Evolutionary conservation across 2,329 filamentous ascomycete species (phyloP).

Genomic region (Chlorencoelia australis): DNA sequence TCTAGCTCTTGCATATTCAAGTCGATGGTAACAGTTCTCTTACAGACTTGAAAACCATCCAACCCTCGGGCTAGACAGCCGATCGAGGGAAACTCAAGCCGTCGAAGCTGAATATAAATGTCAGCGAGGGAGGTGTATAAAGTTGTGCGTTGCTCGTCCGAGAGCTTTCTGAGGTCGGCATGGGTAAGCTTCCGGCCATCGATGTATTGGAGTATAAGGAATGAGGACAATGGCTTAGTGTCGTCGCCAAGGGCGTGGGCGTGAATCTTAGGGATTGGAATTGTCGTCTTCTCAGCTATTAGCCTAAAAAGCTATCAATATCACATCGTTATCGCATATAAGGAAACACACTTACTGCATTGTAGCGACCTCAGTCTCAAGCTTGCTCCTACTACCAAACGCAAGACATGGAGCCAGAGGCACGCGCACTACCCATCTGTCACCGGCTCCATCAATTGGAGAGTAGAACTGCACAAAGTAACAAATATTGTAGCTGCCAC

Average conservation of each 20-base stretch:
- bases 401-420: conserved; percentile 16
- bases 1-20: conserved; percentile 23
- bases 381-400: conserved; percentile 11
- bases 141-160: conserved; percentile 10
- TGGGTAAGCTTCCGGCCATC: conserved; percentile 13
- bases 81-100: conserved; percentile 15
- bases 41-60: conserved; percentile 9
- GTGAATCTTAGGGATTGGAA: conserved; percentile 17
- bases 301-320: conserved; percentile 7
- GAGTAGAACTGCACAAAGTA: conserved; percentile 18
- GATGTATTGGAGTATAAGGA: conserved; percentile 19
- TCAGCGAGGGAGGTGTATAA: conserved; percentile 15
- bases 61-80: conserved; percentile 7
- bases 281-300: conserved; percentile 12
- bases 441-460: conserved; percentile 4
- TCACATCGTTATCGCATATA: conserved; percentile 4
- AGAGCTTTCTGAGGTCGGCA: conserved; percentile 8
- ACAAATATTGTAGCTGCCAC: conserved; percentile 21
- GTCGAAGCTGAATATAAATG: conserved; percentile 16
- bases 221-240: conserved; percentile 14
- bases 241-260: conserved; percentile 13
- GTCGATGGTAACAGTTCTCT: conserved; percentile 10
- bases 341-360: conserved; percentile 13
- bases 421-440: conserved; percentile 20
- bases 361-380: conserved; percentile 16